phyloP scores from a whole-genome alignment of 495 filamentous ascomycete genomes.

The Aspergillus homomorphus region DNA sequence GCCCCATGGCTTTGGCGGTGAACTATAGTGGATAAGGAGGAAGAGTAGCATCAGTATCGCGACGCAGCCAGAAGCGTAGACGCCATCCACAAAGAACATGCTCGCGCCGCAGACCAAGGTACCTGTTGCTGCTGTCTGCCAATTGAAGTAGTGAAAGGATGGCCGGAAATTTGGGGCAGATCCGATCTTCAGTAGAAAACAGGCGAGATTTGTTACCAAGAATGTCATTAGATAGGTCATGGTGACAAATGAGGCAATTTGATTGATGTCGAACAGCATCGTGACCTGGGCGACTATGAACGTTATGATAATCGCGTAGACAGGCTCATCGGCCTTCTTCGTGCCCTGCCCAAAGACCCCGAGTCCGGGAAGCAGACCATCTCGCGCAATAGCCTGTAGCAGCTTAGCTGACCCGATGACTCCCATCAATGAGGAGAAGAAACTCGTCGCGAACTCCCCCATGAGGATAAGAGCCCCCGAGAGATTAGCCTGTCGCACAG shows the following conservation, averaged over 20 bases:
- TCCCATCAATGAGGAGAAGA: constrained; percentile 86
- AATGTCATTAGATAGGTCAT: constrained; percentile 80
- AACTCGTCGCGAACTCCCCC: constrained; percentile 76
- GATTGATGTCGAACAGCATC: constrained; percentile 82
- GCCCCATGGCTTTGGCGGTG: constrained; percentile 83
- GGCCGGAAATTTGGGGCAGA: constrained; percentile 90
- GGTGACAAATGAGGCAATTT: constrained; percentile 82
- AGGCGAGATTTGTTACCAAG: constrained; percentile 71
- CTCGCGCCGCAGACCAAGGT: constrained; percentile 69
- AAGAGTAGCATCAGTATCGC: constrained; percentile 72
- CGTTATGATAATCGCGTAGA: constrained; percentile 73
- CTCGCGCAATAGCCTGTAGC: constrained; percentile 77
- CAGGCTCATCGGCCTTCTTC: constrained; percentile 69
- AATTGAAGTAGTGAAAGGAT: constrained; percentile 84
- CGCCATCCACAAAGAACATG: constrained; percentile 88
- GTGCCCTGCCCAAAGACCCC: constrained; percentile 74
- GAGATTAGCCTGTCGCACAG: constrained; percentile 54
- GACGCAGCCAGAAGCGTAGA: constrained; percentile 75
- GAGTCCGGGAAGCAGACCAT: constrained; percentile 74
- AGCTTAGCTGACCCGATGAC: constrained; percentile 86
- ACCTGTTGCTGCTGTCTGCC: constrained; percentile 74
- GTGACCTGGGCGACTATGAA: constrained; percentile 74
- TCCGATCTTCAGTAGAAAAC: constrained; percentile 84
- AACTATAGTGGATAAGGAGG: constrained; percentile 78
- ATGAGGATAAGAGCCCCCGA: constrained; percentile 71